phyloP scores from a whole-genome alignment of 352 stramenopile species.

The Phytophthora sp. region DNA sequence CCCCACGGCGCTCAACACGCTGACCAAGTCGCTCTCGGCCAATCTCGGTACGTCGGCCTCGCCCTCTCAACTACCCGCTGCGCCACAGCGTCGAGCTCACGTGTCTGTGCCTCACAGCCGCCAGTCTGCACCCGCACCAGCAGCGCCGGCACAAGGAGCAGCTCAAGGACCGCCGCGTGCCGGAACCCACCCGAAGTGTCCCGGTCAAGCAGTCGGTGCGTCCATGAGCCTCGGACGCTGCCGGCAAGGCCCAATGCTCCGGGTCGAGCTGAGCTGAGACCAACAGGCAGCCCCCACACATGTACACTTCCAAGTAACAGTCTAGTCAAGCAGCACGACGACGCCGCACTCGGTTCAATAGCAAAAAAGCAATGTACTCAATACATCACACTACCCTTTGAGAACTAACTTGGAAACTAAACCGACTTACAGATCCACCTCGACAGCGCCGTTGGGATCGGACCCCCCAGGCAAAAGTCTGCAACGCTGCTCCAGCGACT shows the following conservation, averaged over 20 bases:
- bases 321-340: slow-evolving; percentile 1
- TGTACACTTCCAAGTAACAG: not conserved
- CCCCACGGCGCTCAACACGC: slow-evolving; percentile 21
- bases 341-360: slow-evolving; percentile 3
- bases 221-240: slow-evolving; percentile 4
- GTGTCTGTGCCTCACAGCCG: not conserved
- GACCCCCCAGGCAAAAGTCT: slow-evolving; percentile 39
- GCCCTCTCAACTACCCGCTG: not conserved
- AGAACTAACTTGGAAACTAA: too few relatives aligned
- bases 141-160: slow-evolving; percentile 7
- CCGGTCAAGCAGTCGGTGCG: slow-evolving; percentile 6
- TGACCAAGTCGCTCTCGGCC: slow-evolving; percentile 22
- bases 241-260: too few relatives aligned
- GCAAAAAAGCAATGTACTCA: slow-evolving; percentile 28
- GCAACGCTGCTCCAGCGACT: slow-evolving; percentile 50
- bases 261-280: too few relatives aligned
- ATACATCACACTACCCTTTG: slow-evolving; percentile 23
- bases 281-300: not conserved
- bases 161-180: slow-evolving; percentile 3
- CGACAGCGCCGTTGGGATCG: slow-evolving; percentile 8
- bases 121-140: slow-evolving; percentile 20
- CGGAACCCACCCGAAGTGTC: slow-evolving; percentile 12
- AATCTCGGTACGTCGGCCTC: slow-evolving; percentile 6
- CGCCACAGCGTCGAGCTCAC: not conserved
- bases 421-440: slow-evolving; percentile 26